These are phyloP conservation scores for Babesia microti DNA, from an alignment of 169 alveolate genomes.

Conservation along the genomic window DNA sequence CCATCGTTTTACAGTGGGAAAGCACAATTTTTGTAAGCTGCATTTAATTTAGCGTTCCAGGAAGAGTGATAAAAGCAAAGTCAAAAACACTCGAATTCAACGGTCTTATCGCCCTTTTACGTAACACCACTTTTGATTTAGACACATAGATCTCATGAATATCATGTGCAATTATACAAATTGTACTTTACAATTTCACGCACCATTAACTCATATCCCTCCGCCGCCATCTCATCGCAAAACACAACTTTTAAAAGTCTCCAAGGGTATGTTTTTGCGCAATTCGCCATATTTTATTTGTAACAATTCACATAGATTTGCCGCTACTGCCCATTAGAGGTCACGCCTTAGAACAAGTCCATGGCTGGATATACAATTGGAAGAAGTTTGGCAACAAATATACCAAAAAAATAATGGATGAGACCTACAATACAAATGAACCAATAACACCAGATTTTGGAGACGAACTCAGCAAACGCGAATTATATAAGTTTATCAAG, in stretches of 20 bases:
- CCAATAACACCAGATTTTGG: slow-evolving; percentile 10
- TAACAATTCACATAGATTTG: too few relatives aligned
- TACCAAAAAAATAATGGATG: too few relatives aligned
- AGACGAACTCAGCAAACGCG: slow-evolving; percentile 13
- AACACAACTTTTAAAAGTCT: slow-evolving; percentile 8
- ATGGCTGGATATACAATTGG: slow-evolving; percentile 53
- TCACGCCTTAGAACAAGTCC: slow-evolving; percentile 28
- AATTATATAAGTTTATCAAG: slow-evolving; percentile 3
- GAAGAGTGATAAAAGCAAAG: slow-evolving; percentile 21
- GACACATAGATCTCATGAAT: slow-evolving; percentile 20
- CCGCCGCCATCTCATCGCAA: slow-evolving; percentile 37
- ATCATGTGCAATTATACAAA: slow-evolving; percentile 17
- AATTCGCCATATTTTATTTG: too few relatives aligned
- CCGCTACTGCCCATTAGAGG: slow-evolving; percentile 13
- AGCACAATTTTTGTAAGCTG: slow-evolving; percentile 24
- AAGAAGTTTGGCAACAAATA: slow-evolving; percentile 27
- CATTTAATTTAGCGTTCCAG: too few relatives aligned
- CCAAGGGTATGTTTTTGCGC: slow-evolving; percentile 5
- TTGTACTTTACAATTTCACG: slow-evolving; percentile 22
- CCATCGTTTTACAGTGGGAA: slow-evolving; percentile 40
- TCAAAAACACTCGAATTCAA: slow-evolving; percentile 18
- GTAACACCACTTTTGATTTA: too few relatives aligned
- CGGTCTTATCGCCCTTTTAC: slow-evolving; percentile 43
- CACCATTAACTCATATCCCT: slow-evolving; percentile 26
- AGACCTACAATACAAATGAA: neutral